Conservation (phyloP, 1,284 basidiomycete species). For the Butyriboletus appendiculatus region DNA sequence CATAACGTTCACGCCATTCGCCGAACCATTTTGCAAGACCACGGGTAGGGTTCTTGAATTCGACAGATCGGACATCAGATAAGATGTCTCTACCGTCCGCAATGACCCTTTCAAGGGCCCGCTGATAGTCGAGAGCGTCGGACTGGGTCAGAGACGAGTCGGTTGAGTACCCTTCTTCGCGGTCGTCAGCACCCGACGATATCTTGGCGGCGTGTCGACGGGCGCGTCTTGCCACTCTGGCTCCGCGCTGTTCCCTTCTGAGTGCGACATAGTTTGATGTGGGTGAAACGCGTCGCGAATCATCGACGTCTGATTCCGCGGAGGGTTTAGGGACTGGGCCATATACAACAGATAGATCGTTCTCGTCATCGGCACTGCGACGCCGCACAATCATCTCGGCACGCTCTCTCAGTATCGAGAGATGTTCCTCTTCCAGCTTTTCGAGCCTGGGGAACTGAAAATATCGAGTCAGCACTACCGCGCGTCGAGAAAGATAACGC, state of each 20-base stretch:
- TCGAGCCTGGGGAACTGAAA: conserved; percentile 82
- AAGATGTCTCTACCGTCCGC: conserved; percentile 59
- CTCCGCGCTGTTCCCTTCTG: conserved; percentile 55
- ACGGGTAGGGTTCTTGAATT: conserved; percentile 81
- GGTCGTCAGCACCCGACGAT: conserved; percentile 28
- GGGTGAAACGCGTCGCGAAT: conserved; percentile 59
- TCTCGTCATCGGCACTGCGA: conserved; percentile 72
- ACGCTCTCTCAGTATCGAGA: conserved; percentile 76
- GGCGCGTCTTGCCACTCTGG: conserved; percentile 51
- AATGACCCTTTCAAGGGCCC: conserved; percentile 60
- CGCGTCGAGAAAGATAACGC: conserved; percentile 1
- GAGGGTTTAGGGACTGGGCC: conserved; percentile 49
- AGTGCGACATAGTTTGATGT: conserved; percentile 45
- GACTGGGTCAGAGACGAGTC: conserved; percentile 71
- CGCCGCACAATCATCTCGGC: conserved; percentile 68
- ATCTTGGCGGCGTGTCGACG: conserved; percentile 38
- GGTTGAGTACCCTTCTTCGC: conserved; percentile 86
- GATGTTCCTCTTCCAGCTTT: conserved; percentile 80
- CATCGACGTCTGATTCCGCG: conserved; percentile 51
- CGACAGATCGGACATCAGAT: conserved; percentile 84
- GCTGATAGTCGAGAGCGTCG: conserved; percentile 70
- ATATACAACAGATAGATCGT: conserved; percentile 79
- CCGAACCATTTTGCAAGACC: conserved; percentile 75
- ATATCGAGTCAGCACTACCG: conserved; percentile 6
- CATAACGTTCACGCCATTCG: conserved; percentile 75